phyloP scores from a whole-genome alignment of 768 basidiomycete species.

The Lyophyllum decastes region DNA sequence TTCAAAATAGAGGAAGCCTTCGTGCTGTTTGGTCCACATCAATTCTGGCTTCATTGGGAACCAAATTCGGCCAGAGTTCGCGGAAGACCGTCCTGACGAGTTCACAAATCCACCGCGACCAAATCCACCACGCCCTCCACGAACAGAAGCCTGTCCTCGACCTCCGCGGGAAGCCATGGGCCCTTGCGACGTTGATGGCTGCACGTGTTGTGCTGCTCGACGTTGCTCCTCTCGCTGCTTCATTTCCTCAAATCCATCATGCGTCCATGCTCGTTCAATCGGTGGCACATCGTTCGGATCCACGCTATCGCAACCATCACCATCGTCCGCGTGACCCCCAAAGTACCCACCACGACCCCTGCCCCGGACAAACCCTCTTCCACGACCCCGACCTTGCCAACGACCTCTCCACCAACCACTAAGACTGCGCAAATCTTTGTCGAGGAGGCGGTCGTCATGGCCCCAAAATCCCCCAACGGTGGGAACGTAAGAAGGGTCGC shows the following conservation, averaged over 20 bases:
- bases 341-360: conserved; percentile 55
- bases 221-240: conserved; percentile 70
- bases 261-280: conserved; percentile 75
- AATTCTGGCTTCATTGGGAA: conserved; percentile 77
- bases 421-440: conserved; percentile 78
- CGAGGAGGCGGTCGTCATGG: conserved; percentile 87
- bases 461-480: conserved; percentile 94
- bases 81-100: conserved; percentile 31
- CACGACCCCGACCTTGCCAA: conserved; percentile 72
- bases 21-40: conserved; percentile 83
- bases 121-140: conserved; percentile 49
- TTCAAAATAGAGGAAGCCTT: conserved; percentile 64
- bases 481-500: conserved; percentile 87
- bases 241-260: conserved; percentile 90
- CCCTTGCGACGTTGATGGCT: conserved; percentile 33
- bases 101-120: conserved; percentile 41
- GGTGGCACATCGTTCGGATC: conserved; percentile 44
- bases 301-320: conserved; percentile 8
- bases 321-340: conserved; percentile 13
- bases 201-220: conserved; percentile 31
- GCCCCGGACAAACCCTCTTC: conserved; percentile 58
- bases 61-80: conserved; percentile 54
- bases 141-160: conserved; percentile 44
- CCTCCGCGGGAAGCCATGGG: conserved; percentile 42
- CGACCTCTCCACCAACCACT: conserved; percentile 88